Percentiles rank a stretch among this genome's conserved stretches.
These are phyloP conservation scores for Penicillium sclerotiorum DNA, from an alignment of 2,329 filamentous ascomycete genomes.

Conservation along the genomic window DNA sequence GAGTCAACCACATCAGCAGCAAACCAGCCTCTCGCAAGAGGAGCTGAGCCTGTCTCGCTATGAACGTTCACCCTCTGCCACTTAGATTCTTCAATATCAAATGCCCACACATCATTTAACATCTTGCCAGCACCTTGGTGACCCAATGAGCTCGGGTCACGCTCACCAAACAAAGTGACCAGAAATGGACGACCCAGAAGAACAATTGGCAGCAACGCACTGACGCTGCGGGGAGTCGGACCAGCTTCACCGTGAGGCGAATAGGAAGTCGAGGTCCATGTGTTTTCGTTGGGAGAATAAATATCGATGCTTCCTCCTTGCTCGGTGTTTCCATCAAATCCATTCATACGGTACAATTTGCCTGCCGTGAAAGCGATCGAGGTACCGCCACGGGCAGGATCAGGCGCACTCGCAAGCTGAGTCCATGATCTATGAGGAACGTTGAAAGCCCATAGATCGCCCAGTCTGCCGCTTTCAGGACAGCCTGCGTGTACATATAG, in stretches of 20 bases:
- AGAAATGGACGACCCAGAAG: conserved; percentile 41
- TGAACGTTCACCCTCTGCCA: conserved; percentile 39
- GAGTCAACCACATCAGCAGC: conserved; percentile 49
- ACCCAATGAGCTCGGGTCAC: conserved; percentile 55
- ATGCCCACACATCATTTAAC: conserved; percentile 56
- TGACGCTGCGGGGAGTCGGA: conserved; percentile 55
- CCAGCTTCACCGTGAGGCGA: conserved; percentile 49
- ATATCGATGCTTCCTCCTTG: conserved; percentile 73
- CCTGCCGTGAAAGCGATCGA: conserved; percentile 66
- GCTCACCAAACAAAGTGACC: conserved; percentile 58
- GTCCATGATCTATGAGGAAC: conserved; percentile 67
- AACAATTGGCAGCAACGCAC: conserved; percentile 46
- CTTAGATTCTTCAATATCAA: conserved; percentile 34
- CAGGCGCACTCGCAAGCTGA: conserved; percentile 67
- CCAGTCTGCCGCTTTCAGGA: conserved; percentile 62
- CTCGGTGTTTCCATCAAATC: conserved; percentile 71
- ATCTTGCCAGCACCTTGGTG: conserved; percentile 61
- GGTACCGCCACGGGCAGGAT: conserved; percentile 66
- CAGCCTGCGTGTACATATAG: conserved; percentile 79
- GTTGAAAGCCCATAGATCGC: conserved; percentile 79
- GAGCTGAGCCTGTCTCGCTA: conserved; percentile 19
- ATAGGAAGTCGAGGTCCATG: conserved; percentile 41
- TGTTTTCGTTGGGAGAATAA: conserved; percentile 42
- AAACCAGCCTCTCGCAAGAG: conserved; percentile 57
- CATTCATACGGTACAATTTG: conserved; percentile 76